Conservation (phyloP, 148 eudicot species). For the Camellia sinensis region DNA sequence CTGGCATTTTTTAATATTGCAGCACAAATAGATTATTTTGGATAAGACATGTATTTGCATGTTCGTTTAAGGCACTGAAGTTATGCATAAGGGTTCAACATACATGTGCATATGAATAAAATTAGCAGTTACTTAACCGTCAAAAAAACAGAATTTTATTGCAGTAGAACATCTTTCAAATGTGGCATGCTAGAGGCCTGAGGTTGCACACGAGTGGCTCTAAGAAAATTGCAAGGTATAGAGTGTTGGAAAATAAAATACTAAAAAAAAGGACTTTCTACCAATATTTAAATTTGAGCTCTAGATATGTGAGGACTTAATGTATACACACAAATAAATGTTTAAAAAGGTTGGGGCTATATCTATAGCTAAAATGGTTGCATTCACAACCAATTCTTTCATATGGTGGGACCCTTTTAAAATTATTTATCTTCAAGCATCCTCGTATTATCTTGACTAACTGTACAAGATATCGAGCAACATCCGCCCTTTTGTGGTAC, state of each 20-base stretch:
- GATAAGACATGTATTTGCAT: background rate
- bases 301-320: background rate
- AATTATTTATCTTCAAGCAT: background rate
- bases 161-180: background rate
- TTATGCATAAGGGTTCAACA: background rate
- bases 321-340: background rate
- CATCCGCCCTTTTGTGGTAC: background rate
- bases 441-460: background rate
- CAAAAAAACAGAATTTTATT: background rate
- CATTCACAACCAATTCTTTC: background rate
- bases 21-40: background rate
- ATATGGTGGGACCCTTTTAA: background rate
- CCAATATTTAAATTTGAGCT: background rate
- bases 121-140: background rate
- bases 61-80: background rate
- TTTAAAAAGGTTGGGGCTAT: background rate
- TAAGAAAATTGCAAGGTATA: slow-evolving; percentile 2
- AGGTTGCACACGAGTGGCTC: background rate
- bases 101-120: background rate
- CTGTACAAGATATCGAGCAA: background rate
- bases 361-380: background rate
- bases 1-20: background rate
- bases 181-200: background rate
- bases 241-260: background rate
- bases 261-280: background rate